phyloP scores from a whole-genome alignment of 768 basidiomycete species.

The Podaxis sp. region DNA sequence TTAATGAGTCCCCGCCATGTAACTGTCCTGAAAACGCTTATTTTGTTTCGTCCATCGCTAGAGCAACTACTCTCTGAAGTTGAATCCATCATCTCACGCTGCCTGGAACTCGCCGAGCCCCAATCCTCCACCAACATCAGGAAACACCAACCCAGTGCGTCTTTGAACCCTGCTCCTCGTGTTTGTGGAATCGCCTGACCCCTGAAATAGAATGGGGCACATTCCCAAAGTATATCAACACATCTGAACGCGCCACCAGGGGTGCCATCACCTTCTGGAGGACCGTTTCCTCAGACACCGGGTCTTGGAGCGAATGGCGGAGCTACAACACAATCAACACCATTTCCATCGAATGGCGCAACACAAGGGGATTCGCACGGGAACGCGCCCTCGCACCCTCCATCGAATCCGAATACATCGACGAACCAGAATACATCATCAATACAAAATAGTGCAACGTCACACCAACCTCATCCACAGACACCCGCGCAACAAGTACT shows the following conservation, averaged over 20 bases:
- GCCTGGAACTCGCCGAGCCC: slow-evolving; percentile 66
- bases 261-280: slow-evolving; percentile 32
- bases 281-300: slow-evolving; percentile 26
- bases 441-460: slow-evolving; percentile 31
- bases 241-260: slow-evolving; percentile 55
- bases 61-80: slow-evolving; percentile 64
- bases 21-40: not conserved
- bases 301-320: slow-evolving; percentile 27
- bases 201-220: slow-evolving; percentile 32
- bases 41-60: slow-evolving; percentile 21
- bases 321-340: slow-evolving; percentile 30
- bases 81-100: slow-evolving; percentile 59
- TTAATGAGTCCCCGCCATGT: not conserved
- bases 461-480: slow-evolving; percentile 60
- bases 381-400: slow-evolving; percentile 35
- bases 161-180: not conserved
- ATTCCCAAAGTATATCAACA: slow-evolving; percentile 39
- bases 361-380: slow-evolving; percentile 32
- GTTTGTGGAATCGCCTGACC: slow-evolving; percentile 7
- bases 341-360: slow-evolving; percentile 37
- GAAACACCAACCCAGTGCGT: slow-evolving; percentile 14
- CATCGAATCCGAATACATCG: slow-evolving; percentile 32
- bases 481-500: slow-evolving; percentile 94
- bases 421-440: slow-evolving; percentile 34
- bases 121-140: slow-evolving; percentile 31